Conservation (phyloP, 305 asterid species). For the Solanum aculeatissimum region DNA sequence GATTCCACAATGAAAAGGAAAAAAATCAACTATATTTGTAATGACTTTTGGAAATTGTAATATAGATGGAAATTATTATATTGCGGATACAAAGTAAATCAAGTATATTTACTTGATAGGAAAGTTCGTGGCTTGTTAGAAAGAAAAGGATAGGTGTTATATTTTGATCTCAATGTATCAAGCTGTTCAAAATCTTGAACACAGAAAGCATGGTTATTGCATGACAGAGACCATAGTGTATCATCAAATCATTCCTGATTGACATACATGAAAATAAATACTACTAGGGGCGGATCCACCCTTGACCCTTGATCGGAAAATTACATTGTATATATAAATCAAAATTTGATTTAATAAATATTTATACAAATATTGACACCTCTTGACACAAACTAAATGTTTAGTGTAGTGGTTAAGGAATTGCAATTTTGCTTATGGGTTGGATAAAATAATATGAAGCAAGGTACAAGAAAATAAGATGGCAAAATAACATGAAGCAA, state of each 20-base stretch:
- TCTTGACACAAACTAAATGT: too few species aligned
- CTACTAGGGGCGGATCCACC: not conserved
- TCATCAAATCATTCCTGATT: not conserved
- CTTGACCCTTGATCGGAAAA: too few species aligned
- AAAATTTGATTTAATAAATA: too few species aligned
- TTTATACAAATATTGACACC: too few species aligned
- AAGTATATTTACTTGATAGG: not conserved
- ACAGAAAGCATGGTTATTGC: not conserved
- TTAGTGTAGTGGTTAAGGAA: too few species aligned
- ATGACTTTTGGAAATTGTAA: too few species aligned
- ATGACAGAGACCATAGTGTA: not conserved
- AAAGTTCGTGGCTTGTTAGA: not conserved
- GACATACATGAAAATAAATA: not conserved
- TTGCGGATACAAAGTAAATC: too few species aligned
- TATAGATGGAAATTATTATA: too few species aligned
- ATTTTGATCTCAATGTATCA: not conserved
- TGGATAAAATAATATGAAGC: not conserved
- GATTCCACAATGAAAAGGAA: too few species aligned
- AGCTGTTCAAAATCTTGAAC: not conserved
- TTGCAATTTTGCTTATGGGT: not conserved
- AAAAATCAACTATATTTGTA: not conserved
- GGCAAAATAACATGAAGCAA: not conserved
- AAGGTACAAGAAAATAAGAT: not conserved
- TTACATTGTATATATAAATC: too few species aligned
- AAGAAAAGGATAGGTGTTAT: not conserved